These are phyloP conservation scores for Scheffersomyces quercinus DNA, from an alignment of 1,139 yeast genomes.

Conservation along the genomic window DNA sequence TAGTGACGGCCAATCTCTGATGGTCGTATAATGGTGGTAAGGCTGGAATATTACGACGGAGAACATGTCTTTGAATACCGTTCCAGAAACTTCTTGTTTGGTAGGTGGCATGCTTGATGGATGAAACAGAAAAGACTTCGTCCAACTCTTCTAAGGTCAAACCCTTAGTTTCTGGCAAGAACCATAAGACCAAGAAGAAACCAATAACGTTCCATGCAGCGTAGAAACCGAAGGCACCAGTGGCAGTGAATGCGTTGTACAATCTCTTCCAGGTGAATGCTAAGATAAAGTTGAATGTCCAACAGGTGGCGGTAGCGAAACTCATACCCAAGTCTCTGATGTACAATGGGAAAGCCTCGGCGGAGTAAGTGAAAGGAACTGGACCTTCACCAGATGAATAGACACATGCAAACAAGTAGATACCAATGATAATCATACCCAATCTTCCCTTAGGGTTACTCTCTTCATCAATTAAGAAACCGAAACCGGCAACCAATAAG, in stretches of 20 bases:
- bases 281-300: slow-evolving; percentile 82
- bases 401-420: slow-evolving; percentile 69
- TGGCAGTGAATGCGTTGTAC: slow-evolving; percentile 62
- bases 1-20: slow-evolving; percentile 61
- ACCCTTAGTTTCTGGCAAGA: slow-evolving; percentile 70
- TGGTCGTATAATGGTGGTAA: slow-evolving; percentile 57
- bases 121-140: slow-evolving; percentile 64
- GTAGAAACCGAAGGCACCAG: slow-evolving; percentile 88
- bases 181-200: slow-evolving; percentile 64
- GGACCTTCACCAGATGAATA: slow-evolving; percentile 91
- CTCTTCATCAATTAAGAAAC: slow-evolving; percentile 62
- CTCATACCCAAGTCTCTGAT: slow-evolving; percentile 88
- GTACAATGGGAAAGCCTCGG: slow-evolving; percentile 83
- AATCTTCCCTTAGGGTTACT: slow-evolving; percentile 51
- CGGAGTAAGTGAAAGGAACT: slow-evolving; percentile 86
- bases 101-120: slow-evolving; percentile 54
- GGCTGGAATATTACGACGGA: slow-evolving; percentile 45
- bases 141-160: slow-evolving; percentile 72
- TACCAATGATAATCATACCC: slow-evolving; percentile 69
- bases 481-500: slow-evolving; percentile 71
- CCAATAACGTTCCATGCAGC: slow-evolving; percentile 87
- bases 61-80: slow-evolving; percentile 42
- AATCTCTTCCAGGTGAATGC: slow-evolving; percentile 85
- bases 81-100: slow-evolving; percentile 49
- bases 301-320: slow-evolving; percentile 78